Conservation (phyloP, 2,329 filamentous ascomycete species). For the Magnaporthales sp. region DNA sequence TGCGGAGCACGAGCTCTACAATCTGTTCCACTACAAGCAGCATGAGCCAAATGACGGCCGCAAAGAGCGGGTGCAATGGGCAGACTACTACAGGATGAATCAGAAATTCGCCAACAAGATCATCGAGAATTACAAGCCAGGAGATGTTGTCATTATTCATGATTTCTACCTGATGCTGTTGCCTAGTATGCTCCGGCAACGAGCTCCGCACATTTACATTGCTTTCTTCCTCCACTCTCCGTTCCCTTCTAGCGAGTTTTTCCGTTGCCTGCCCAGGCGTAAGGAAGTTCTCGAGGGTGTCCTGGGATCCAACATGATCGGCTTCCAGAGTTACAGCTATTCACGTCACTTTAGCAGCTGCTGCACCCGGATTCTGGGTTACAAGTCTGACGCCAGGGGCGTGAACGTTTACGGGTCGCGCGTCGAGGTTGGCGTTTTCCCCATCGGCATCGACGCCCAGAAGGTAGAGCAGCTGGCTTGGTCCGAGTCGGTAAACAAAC, state of each 20-base stretch:
- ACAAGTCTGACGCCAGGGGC: slow-evolving; percentile 74
- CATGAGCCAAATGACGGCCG: slow-evolving; percentile 82
- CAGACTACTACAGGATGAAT: slow-evolving; percentile 90
- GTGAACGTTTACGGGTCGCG: slow-evolving; percentile 85
- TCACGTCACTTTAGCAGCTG: slow-evolving; percentile 91
- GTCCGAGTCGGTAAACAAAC: slow-evolving; percentile 57
- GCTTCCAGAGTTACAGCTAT: slow-evolving; percentile 93
- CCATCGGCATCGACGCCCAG: slow-evolving; percentile 86
- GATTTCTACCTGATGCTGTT: slow-evolving; percentile 91
- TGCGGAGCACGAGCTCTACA: slow-evolving; percentile 86
- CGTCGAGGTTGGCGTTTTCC: slow-evolving; percentile 87
- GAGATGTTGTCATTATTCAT: slow-evolving; percentile 86
- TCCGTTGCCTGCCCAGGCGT: slow-evolving; percentile 77
- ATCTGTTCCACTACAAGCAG: slow-evolving; percentile 92
- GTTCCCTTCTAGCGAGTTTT: slow-evolving; percentile 93
- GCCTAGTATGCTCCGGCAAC: slow-evolving; percentile 79
- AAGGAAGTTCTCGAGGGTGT: slow-evolving; percentile 89
- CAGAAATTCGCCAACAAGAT: slow-evolving; percentile 86
- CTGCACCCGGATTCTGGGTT: slow-evolving; percentile 85
- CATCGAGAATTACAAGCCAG: slow-evolving; percentile 79
- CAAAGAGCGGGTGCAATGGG: slow-evolving; percentile 75
- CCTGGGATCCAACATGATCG: slow-evolving; percentile 83
- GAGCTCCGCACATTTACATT: slow-evolving; percentile 82
- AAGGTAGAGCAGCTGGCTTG: slow-evolving; percentile 71
- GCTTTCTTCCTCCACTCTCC: slow-evolving; percentile 91